Percentiles rank a stretch among this genome's conserved stretches.
Evolutionary conservation across 495 filamentous ascomycete species (phyloP).

Genomic region (Jackrogersella minutella): DNA sequence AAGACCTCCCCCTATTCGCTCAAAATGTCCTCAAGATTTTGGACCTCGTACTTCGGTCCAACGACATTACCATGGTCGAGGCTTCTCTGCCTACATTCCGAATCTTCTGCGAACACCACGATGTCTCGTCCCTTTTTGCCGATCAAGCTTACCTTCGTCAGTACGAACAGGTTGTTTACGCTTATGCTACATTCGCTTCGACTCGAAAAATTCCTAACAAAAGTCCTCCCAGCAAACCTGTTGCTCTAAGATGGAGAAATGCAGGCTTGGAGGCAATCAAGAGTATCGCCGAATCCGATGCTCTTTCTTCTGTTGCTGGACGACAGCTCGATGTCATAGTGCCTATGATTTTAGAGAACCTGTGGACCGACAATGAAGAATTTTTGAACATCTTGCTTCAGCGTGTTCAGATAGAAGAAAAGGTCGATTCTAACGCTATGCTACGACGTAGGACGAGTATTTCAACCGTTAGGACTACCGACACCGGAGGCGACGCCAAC

Average conservation of each 20-base stretch:
- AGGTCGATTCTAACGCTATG: conserved; percentile 66
- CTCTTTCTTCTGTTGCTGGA: conserved; percentile 74
- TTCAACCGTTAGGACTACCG: conserved; percentile 76
- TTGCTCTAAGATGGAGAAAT: conserved; percentile 84
- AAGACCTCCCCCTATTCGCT: conserved; percentile 87
- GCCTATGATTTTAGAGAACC: conserved; percentile 82
- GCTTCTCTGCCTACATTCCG: conserved; percentile 84
- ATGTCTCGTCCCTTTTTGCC: conserved; percentile 75
- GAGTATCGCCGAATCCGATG: conserved; percentile 78
- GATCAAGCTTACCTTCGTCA: conserved; percentile 84
- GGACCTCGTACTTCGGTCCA: conserved; percentile 75
- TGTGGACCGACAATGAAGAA: conserved; percentile 78
- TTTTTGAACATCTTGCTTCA: conserved; percentile 69
- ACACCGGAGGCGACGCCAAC: conserved; percentile 69
- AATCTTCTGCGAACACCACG: conserved; percentile 82
- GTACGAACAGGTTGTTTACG: conserved; percentile 78
- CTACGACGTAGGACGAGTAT: conserved; percentile 75
- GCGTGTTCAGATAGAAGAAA: conserved; percentile 69
- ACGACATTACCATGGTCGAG: conserved; percentile 88
- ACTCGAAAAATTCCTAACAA: conserved; percentile 58
- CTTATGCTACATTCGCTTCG: conserved; percentile 80
- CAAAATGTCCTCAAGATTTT: conserved; percentile 81
- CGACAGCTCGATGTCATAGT: conserved; percentile 77
- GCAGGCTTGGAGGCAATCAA: conserved; percentile 81
- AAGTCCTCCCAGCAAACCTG: conserved; percentile 68